phyloP scores from a whole-genome alignment of 352 stramenopile species.

The Phytophthora macrochlamydospora region DNA sequence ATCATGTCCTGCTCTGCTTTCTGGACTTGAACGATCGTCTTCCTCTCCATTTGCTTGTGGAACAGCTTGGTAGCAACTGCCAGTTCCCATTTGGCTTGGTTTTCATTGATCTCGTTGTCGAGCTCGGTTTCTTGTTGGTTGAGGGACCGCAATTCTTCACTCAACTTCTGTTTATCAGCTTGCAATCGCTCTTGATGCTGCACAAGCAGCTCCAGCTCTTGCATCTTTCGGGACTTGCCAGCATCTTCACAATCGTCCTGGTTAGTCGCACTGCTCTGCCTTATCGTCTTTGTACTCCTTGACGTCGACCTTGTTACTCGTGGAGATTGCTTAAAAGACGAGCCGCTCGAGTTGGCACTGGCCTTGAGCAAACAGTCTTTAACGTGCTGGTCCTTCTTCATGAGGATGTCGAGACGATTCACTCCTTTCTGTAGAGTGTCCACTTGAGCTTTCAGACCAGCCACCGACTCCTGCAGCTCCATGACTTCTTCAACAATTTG shows the following conservation, averaged over 20 bases:
- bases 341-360: constrained; percentile 16
- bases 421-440: constrained; percentile 44
- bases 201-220: constrained; percentile 50
- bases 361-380: constrained; percentile 51
- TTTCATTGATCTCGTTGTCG: constrained; percentile 35
- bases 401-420: constrained; percentile 51
- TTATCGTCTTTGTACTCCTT: constrained; percentile 8
- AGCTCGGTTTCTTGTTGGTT: constrained; percentile 36
- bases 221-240: constrained; percentile 26
- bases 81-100: constrained; percentile 47
- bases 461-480: constrained; percentile 50
- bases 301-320: constrained; percentile 5
- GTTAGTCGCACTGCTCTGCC: constrained; percentile 5
- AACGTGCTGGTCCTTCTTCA: constrained; percentile 65
- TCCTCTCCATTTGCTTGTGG: constrained; percentile 48
- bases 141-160: constrained; percentile 29
- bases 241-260: constrained; percentile 6
- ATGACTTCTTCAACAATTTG: constrained; percentile 58
- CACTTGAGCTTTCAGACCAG: constrained; percentile 41
- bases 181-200: constrained; percentile 41
- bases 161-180: constrained; percentile 38
- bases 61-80: constrained; percentile 58
- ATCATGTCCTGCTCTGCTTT: constrained; percentile 43
- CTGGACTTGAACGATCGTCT: constrained; percentile 14
- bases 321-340: constrained; percentile 10